A percentile compares a stretch with the other conserved stretches of the same genome.
Evolutionary conservation across 495 filamentous ascomycete species (phyloP).

Genomic region (Usnea hakonensis): DNA sequence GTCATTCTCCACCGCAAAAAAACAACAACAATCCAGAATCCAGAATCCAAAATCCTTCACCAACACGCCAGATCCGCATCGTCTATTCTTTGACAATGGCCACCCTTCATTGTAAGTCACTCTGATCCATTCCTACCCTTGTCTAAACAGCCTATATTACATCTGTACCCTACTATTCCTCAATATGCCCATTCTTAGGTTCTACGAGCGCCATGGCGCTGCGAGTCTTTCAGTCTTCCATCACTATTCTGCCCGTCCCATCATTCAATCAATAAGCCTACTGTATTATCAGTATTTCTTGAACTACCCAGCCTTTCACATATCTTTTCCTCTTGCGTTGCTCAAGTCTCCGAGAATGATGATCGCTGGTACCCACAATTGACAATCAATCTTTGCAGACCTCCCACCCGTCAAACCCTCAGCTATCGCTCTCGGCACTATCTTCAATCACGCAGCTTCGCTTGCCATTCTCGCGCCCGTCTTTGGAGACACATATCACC

Average conservation of each 20-base stretch:
- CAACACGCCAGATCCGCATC: background rate
- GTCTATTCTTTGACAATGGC: constrained; percentile 42
- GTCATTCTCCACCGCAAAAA: too few relatives aligned
- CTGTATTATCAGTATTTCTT: too few relatives aligned
- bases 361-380: background rate
- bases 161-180: background rate
- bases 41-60: too few relatives aligned
- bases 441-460: constrained; percentile 84
- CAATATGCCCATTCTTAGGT: too few relatives aligned
- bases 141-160: background rate
- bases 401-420: constrained; percentile 96
- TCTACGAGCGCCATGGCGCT: background rate
- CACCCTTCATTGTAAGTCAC: constrained; percentile 54
- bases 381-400: constrained; percentile 43
- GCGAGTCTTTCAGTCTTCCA: background rate
- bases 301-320: background rate
- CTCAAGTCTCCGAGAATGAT: background rate
- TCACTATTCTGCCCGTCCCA: background rate
- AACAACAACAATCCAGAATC: background rate
- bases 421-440: constrained; percentile 88
- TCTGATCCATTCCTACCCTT: background rate
- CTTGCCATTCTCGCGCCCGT: constrained; percentile 77
- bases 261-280: background rate
- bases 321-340: too few relatives aligned
- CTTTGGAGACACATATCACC: constrained; percentile 93